Percentiles rank a stretch among this genome's conserved stretches.
Conservation (phyloP, 2,329 filamentous ascomycete genomes). For the Penicillium sp. region DNA sequence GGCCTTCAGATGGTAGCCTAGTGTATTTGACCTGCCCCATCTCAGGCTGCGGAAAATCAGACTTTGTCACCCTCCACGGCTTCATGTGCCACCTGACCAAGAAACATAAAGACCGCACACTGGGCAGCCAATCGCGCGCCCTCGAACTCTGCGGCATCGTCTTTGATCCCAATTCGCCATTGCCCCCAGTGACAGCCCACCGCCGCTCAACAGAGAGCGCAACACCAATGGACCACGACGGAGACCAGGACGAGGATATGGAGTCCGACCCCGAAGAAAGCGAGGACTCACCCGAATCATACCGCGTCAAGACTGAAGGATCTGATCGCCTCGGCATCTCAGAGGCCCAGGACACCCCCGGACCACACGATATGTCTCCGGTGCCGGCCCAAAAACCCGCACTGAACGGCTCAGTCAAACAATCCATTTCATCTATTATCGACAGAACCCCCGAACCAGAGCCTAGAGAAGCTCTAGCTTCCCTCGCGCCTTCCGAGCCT, state of each 20-base stretch:
- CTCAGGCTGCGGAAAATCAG: conserved; percentile 39
- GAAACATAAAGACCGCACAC: conserved; percentile 42
- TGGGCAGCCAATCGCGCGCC: conserved; percentile 42
- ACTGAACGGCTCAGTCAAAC: conserved; percentile 35
- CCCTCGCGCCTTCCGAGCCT: conserved; percentile 24
- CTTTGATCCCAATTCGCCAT: conserved; percentile 38
- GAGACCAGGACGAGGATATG: conserved; percentile 33
- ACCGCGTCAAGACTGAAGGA: conserved; percentile 32
- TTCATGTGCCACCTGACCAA: conserved; percentile 46
- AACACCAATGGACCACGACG: conserved; percentile 30
- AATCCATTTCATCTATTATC: conserved; percentile 42
- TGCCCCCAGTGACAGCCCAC: conserved; percentile 33
- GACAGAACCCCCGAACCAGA: conserved; percentile 33
- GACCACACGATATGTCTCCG: conserved; percentile 11
- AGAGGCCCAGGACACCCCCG: conserved; percentile 10
- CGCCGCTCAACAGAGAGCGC: conserved; percentile 38
- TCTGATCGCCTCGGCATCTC: conserved; percentile 23
- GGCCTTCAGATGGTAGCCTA: conserved; percentile 38
- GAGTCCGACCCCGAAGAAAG: conserved; percentile 22
- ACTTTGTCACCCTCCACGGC: conserved; percentile 43
- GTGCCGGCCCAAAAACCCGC: conserved; percentile 15
- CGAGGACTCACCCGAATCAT: conserved; percentile 8
- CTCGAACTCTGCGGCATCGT: conserved; percentile 42
- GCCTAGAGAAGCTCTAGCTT: conserved; percentile 22
- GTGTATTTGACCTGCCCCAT: conserved; percentile 43